phyloP scores from a whole-genome alignment of 2,329 filamentous ascomycete genomes.

The Monosporascus sp. region DNA sequence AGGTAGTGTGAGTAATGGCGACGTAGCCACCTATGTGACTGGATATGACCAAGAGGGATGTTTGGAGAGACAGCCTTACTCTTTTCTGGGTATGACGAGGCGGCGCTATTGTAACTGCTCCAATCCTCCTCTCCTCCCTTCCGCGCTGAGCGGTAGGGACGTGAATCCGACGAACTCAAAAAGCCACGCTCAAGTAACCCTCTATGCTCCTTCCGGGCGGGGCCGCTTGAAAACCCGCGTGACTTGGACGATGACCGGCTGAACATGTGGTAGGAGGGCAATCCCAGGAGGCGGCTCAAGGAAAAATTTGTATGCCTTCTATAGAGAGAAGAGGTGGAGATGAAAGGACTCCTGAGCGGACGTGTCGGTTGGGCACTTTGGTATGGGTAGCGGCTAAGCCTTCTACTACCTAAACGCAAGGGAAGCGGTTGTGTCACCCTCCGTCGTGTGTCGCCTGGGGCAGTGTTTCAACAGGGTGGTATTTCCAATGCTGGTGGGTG shows the following conservation, averaged over 20 bases:
- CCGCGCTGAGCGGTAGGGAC: conserved; percentile 24
- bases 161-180: conserved; percentile 35
- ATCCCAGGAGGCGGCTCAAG: conserved; percentile 5
- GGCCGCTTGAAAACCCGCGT: conserved; percentile 25
- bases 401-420: conserved; percentile 3
- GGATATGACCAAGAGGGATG: conserved; percentile 7
- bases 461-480: conserved; percentile 18
- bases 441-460: conserved; percentile 4
- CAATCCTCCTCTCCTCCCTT: conserved; percentile 22
- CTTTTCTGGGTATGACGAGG: conserved; percentile 35
- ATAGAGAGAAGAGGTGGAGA: neutral
- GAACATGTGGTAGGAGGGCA: conserved; percentile 35
- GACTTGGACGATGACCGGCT: conserved; percentile 37
- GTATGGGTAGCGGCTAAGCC: conserved; percentile 6
- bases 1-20: conserved; percentile 1
- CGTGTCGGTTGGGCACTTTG: neutral
- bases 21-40: conserved; percentile 6
- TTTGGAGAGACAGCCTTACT: conserved; percentile 27
- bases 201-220: conserved; percentile 31
- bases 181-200: conserved; percentile 33
- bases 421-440: conserved; percentile 1
- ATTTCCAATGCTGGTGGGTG: conserved; percentile 11
- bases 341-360: neutral
- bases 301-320: neutral
- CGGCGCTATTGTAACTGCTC: conserved; percentile 20